A percentile compares a stretch with the other conserved stretches of the same genome.
These are phyloP conservation scores for Mallotus repandus DNA, from an alignment of 441 rosid genomes.

Conservation along the genomic window DNA sequence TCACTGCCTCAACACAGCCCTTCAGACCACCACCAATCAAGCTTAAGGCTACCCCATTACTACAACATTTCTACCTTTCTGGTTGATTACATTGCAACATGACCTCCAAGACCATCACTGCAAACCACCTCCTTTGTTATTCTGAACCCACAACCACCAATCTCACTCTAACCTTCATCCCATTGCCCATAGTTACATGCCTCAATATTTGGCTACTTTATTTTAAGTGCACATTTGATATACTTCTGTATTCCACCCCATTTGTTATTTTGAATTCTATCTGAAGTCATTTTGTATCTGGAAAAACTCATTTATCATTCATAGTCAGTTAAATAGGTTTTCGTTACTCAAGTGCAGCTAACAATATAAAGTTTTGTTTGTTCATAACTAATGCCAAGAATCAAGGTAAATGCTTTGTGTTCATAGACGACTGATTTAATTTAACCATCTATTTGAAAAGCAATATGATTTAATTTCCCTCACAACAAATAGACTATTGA, in stretches of 20 bases:
- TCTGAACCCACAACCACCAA: neutral
- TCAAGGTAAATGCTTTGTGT: neutral
- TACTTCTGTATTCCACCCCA: neutral
- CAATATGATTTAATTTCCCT: too few species aligned
- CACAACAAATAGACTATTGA: too few species aligned
- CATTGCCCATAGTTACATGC: neutral
- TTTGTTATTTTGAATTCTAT: neutral
- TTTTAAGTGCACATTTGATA: neutral
- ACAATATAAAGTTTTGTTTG: neutral
- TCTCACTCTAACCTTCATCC: neutral
- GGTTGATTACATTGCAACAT: neutral
- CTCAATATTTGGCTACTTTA: neutral
- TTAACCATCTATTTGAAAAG: too few species aligned
- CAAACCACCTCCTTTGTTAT: neutral
- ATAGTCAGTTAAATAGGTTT: neutral
- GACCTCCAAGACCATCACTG: neutral
- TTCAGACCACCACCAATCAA: conserved; percentile 1
- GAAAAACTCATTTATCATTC: neutral
- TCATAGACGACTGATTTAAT: neutral
- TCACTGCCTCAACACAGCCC: neutral
- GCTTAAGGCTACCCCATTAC: neutral
- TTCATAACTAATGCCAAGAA: neutral
- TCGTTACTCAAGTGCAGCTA: neutral
- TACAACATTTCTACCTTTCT: neutral
- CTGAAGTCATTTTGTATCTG: neutral